Percentiles rank a stretch among this genome's conserved stretches.
Conservation (phyloP, 2,329 filamentous ascomycete genomes). For the Fusarium nematophilum region DNA sequence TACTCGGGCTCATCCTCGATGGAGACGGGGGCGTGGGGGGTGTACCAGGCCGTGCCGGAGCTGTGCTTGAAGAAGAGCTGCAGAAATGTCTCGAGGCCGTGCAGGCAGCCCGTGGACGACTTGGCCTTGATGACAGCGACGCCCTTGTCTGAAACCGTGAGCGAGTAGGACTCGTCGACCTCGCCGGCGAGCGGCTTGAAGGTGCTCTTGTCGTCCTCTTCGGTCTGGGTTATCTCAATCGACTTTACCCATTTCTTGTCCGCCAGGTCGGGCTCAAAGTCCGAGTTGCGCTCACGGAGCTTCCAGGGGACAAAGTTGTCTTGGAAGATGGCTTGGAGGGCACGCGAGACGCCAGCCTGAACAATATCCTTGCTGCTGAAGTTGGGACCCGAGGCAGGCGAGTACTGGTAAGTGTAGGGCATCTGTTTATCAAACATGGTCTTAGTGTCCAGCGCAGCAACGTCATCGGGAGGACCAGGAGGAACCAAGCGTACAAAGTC, state of each 20-base stretch:
- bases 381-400: conserved; percentile 50
- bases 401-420: conserved; percentile 59
- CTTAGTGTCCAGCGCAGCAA: conserved; percentile 45
- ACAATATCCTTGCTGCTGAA: conserved; percentile 66
- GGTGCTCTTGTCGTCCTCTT: conserved; percentile 61
- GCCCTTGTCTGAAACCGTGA: conserved; percentile 69
- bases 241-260: conserved; percentile 63
- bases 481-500: conserved; percentile 62
- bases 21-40: conserved; percentile 73
- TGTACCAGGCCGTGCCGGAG: conserved; percentile 70
- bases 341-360: conserved; percentile 66
- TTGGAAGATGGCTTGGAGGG: conserved; percentile 72
- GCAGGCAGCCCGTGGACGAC: conserved; percentile 75
- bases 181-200: conserved; percentile 71
- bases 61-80: conserved; percentile 84
- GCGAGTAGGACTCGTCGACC: conserved; percentile 80
- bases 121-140: conserved; percentile 71
- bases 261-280: conserved; percentile 70
- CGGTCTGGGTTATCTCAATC: conserved; percentile 72
- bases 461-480: conserved; percentile 41
- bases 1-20: conserved; percentile 82
- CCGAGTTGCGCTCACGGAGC: conserved; percentile 71
- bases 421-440: conserved; percentile 56
- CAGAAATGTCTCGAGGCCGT: conserved; percentile 79
- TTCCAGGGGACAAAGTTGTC: conserved; percentile 83